Base-by-base conservation (phyloP, 1,139 yeast genomes). In the Sugiyamaella grinbergsii region DNA sequence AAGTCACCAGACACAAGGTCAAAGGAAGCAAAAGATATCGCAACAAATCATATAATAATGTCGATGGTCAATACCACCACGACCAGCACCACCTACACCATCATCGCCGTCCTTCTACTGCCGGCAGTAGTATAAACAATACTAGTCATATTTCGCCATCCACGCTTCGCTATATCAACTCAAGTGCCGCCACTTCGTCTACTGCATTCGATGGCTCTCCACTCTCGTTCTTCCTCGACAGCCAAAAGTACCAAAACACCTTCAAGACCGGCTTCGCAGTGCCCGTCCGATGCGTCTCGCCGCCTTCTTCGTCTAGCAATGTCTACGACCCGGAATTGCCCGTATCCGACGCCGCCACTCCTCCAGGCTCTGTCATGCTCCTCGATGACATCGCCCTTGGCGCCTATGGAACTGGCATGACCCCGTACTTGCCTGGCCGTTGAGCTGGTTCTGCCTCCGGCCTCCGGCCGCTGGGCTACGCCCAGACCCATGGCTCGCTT, bases 341-440 rank as follows among this genome's bases (percentile, higher is more conserved):
- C 20, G 16, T 54, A 24, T 26, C 49, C 26, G 42, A 48, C 5
- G 46, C 49, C 13, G 51, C 57, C 39, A 65, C 69, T 1, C 69
- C 69, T 4, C 69, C 68, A 2, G 65, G 67, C 3, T 58, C 65
- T 4, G 55, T 61, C 13, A 54, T 59, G 36, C 42, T 57, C 13
- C 50, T 55, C 15, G 68, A 65, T 16, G 56, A 58, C 34, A 46
- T 50, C 8, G 53, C 37, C n/a, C 50, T 54, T 5, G 58, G 55
- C 7, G 40, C 55, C 29, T 62, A 53, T 31, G 56, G 56, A 8
- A 65, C 69, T 2, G 69, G 68, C 23, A 58, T 65, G 66, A 65
- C 69, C 4, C 69, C 69, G 0, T 64, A 58, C 40, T 37, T 64
- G 43, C 61, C 64, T 4, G 28, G 32, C 33, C 42, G 43, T 23